A percentile compares a stretch with the other conserved stretches of the same genome.
Evolutionary conservation across 2,329 filamentous ascomycete genomes (phyloP).

Genomic region (Paecilomyces niveus): DNA sequence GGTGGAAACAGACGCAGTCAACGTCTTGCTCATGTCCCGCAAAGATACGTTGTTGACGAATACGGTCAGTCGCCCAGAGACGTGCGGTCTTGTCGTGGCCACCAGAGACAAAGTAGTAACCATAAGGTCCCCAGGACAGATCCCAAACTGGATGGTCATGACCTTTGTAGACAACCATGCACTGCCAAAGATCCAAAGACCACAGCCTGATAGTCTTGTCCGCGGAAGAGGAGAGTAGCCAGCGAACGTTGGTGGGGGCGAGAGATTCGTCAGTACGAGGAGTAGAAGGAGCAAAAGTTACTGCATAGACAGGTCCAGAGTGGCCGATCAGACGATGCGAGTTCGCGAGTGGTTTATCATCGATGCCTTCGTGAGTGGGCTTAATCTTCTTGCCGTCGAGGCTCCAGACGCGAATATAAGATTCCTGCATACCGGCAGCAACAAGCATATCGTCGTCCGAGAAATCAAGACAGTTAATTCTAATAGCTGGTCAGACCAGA

Average conservation of each 20-base stretch:
- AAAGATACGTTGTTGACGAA: constrained; percentile 78
- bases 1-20: constrained; percentile 89
- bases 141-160: constrained; percentile 88
- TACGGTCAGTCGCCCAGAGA: constrained; percentile 88
- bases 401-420: constrained; percentile 92
- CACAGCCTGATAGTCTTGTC: constrained; percentile 87
- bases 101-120: constrained; percentile 86
- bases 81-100: constrained; percentile 86
- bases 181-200: constrained; percentile 89
- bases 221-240: constrained; percentile 78
- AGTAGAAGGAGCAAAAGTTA: constrained; percentile 76
- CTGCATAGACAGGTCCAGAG: constrained; percentile 77
- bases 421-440: constrained; percentile 84
- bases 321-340: constrained; percentile 80
- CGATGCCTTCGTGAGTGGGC: constrained; percentile 55
- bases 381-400: constrained; percentile 76
- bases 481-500: constrained; percentile 30
- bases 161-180: constrained; percentile 86
- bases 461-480: constrained; percentile 89
- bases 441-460: constrained; percentile 83
- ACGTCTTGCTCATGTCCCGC: constrained; percentile 90
- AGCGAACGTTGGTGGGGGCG: constrained; percentile 57
- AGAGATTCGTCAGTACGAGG: constrained; percentile 42
- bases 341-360: constrained; percentile 57
- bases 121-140: constrained; percentile 82